Conservation (phyloP, 768 basidiomycete species). For the Polyporus arcularius region DNA sequence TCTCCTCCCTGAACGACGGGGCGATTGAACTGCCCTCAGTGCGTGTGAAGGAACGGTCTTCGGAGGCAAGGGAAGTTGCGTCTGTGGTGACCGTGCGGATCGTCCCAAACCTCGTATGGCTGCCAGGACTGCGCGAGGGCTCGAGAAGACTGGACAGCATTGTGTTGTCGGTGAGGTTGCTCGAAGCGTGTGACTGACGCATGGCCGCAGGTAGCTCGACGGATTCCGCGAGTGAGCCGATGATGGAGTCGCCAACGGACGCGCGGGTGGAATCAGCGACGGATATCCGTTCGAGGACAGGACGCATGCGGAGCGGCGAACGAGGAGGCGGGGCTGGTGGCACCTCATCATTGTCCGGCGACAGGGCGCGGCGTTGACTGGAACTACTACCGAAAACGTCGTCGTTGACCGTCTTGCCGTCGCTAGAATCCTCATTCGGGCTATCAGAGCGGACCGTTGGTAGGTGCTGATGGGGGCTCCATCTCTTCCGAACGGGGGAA, state of each 20-base stretch:
- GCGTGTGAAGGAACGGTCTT: slow-evolving; percentile 62
- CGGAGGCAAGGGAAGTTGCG: slow-evolving; percentile 62
- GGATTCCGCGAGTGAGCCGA: slow-evolving; percentile 37
- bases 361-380: slow-evolving; percentile 20
- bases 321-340: slow-evolving; percentile 46
- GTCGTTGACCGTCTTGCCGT: slow-evolving; percentile 32
- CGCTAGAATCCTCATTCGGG: slow-evolving; percentile 43
- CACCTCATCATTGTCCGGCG: slow-evolving; percentile 39
- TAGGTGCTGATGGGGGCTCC: slow-evolving; percentile 51
- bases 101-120: slow-evolving; percentile 65
- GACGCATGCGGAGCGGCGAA: slow-evolving; percentile 53
- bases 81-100: slow-evolving; percentile 84
- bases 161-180: slow-evolving; percentile 55
- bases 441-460: slow-evolving; percentile 58
- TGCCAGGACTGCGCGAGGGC: slow-evolving; percentile 42
- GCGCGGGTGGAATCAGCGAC: slow-evolving; percentile 32
- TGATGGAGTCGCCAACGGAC: slow-evolving; percentile 39
- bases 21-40: slow-evolving; percentile 65
- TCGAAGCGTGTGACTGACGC: slow-evolving; percentile 67
- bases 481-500: slow-evolving; percentile 46
- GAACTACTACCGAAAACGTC: slow-evolving; percentile 19
- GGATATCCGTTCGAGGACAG: slow-evolving; percentile 27
- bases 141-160: slow-evolving; percentile 48
- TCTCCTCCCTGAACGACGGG: slow-evolving; percentile 47
- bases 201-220: slow-evolving; percentile 31